Evolutionary conservation across 306 rosid genomes (phyloP).

Genomic region (Quercus dentata): DNA sequence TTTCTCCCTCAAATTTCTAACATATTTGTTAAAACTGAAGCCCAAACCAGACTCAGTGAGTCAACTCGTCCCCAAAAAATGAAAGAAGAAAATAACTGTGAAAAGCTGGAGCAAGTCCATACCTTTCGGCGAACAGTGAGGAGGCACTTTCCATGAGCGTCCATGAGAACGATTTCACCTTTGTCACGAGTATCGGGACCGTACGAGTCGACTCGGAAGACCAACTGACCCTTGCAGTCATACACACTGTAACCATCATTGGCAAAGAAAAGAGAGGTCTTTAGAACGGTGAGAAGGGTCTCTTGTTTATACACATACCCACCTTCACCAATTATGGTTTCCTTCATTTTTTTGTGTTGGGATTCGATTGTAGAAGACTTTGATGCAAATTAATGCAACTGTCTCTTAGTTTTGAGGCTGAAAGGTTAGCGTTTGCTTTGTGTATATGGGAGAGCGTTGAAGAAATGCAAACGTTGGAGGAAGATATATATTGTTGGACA

Average conservation of each 20-base stretch:
- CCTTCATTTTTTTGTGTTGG: conserved; percentile 29
- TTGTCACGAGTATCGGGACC: conserved; percentile 55
- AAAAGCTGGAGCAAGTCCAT: background rate
- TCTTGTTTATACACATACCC: conserved; percentile 50
- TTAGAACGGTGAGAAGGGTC: conserved; percentile 66
- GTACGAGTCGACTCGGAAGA: conserved; percentile 87
- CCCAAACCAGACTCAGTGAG: conserved; percentile 13
- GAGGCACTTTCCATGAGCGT: conserved; percentile 72
- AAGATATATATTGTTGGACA: background rate
- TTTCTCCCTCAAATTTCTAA: background rate
- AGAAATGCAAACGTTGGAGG: background rate
- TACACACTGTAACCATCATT: conserved; percentile 90
- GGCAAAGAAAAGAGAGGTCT: conserved; percentile 74
- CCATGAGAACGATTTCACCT: conserved; percentile 88
- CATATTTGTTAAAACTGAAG: background rate
- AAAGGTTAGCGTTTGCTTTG: too few species aligned
- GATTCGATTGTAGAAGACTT: background rate
- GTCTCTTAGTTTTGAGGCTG: background rate
- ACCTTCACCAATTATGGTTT: conserved; percentile 42
- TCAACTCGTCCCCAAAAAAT: background rate
- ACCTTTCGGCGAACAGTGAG: conserved; percentile 93
- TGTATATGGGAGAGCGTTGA: background rate
- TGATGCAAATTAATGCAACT: background rate
- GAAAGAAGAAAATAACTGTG: background rate
- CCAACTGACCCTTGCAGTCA: conserved; percentile 62